These are phyloP conservation scores for Phytophthora rubi DNA, from an alignment of 352 stramenopile genomes.

Conservation along the genomic window DNA sequence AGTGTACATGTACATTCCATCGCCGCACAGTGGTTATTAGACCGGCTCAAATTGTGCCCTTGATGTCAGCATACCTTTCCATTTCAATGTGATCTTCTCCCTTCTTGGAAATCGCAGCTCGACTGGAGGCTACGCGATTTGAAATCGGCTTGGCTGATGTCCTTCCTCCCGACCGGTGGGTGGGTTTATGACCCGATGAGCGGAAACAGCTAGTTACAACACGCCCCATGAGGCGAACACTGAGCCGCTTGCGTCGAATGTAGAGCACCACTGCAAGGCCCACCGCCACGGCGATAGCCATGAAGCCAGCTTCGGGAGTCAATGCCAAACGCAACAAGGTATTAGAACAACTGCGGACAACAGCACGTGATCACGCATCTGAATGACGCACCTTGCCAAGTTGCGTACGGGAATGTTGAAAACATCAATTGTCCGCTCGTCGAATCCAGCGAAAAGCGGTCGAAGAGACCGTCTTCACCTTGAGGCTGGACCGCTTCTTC, in stretches of 20 bases:
- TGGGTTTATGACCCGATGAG: conserved; percentile 14
- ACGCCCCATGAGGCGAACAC: conserved; percentile 26
- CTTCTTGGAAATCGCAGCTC: conserved; percentile 28
- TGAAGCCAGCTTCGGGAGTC: conserved; percentile 46
- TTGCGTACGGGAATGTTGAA: conserved; percentile 49
- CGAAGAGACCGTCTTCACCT: conserved; percentile 39
- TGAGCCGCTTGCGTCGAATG: conserved; percentile 51
- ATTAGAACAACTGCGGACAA: neutral
- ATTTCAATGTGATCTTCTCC: conserved; percentile 43
- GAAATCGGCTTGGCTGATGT: conserved; percentile 32
- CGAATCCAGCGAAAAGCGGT: conserved; percentile 40
- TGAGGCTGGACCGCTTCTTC: conserved; percentile 36
- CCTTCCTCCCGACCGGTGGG: conserved; percentile 5
- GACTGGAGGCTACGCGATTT: conserved; percentile 30
- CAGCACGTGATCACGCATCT: neutral
- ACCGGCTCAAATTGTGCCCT: neutral
- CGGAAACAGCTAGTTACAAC: conserved; percentile 25
- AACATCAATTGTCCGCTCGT: conserved; percentile 37
- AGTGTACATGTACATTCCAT: neutral
- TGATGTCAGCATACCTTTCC: conserved; percentile 42
- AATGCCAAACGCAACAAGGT: neutral
- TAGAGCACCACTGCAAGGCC: conserved; percentile 58
- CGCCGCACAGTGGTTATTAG: neutral
- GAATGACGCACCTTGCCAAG: conserved; percentile 54
- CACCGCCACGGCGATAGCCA: conserved; percentile 56